Conservation (phyloP, 257 asterid species). For the Solanum ossicruentum region DNA sequence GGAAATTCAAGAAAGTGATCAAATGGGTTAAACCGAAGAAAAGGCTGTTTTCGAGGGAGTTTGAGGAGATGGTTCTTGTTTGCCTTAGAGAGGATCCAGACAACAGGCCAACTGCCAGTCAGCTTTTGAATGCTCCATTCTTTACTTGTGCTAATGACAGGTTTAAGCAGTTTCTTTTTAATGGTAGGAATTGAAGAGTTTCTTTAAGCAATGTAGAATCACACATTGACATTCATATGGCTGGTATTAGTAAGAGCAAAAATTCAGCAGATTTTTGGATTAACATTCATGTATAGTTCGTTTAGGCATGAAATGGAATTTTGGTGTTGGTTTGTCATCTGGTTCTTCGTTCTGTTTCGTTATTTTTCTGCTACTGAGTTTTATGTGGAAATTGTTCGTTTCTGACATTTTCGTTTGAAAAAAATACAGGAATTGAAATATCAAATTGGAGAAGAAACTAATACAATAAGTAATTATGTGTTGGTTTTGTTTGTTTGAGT, state of each 20-base stretch:
- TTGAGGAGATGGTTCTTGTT: not conserved
- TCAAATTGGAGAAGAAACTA: too few species aligned
- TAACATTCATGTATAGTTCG: not conserved
- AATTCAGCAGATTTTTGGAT: not conserved
- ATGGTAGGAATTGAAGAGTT: not conserved
- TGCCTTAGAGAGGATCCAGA: not conserved
- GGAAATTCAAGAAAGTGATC: not conserved
- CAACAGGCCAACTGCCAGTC: conserved; percentile 3
- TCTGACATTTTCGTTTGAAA: too few species aligned
- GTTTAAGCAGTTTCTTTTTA: not conserved
- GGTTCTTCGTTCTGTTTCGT: not conserved
- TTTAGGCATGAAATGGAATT: not conserved
- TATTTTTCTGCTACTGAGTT: not conserved
- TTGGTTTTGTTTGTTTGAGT: too few species aligned
- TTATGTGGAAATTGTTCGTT: not conserved
- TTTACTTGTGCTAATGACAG: not conserved
- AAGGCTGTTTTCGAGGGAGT: not conserved
- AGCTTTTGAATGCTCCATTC: not conserved
- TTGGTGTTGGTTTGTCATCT: not conserved
- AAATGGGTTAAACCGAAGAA: not conserved
- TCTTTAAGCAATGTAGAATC: too few species aligned
- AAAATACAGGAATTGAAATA: too few species aligned
- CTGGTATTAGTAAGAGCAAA: not conserved
- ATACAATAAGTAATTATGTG: too few species aligned
- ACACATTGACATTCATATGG: too few species aligned